Conservation (phyloP, 2,329 filamentous ascomycete genomes). For the Aureobasidium namibiae region DNA sequence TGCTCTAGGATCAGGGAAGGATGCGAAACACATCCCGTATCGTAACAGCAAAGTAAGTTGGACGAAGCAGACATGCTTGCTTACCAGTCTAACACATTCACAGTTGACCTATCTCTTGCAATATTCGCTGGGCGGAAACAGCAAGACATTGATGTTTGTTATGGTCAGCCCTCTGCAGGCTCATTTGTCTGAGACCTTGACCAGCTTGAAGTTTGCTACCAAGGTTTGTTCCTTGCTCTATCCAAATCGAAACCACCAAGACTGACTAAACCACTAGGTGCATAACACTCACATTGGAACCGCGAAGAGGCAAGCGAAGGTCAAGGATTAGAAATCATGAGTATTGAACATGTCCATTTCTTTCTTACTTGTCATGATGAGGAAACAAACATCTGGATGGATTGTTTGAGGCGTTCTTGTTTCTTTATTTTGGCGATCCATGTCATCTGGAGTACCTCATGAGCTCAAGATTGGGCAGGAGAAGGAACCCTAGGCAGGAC, state of each 20-base stretch:
- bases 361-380: not conserved
- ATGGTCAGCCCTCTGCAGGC: slow-evolving; percentile 91
- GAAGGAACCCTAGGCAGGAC: not conserved
- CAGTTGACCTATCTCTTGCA: slow-evolving; percentile 87
- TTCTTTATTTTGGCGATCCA: not conserved
- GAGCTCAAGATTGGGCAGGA: not conserved
- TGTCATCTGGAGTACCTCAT: slow-evolving; percentile 1
- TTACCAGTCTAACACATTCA: not conserved
- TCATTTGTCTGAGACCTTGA: slow-evolving; percentile 86
- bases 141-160: slow-evolving; percentile 98
- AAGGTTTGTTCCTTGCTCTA: slow-evolving; percentile 53
- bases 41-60: slow-evolving; percentile 75
- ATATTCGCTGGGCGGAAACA: slow-evolving; percentile 84
- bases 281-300: slow-evolving; percentile 90
- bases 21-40: slow-evolving; percentile 73
- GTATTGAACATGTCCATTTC: not conserved
- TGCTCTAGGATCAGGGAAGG: slow-evolving; percentile 74
- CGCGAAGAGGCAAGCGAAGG: slow-evolving; percentile 65
- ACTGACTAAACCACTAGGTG: slow-evolving; percentile 40
- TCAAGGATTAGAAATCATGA: slow-evolving; percentile 31
- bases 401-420: slow-evolving; percentile 1
- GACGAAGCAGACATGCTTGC: not conserved
- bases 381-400: not conserved
- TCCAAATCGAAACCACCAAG: not conserved
- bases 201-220: slow-evolving; percentile 89